phyloP scores from a whole-genome alignment of 1,139 yeast genomes.

The Candida dubliniensis region DNA sequence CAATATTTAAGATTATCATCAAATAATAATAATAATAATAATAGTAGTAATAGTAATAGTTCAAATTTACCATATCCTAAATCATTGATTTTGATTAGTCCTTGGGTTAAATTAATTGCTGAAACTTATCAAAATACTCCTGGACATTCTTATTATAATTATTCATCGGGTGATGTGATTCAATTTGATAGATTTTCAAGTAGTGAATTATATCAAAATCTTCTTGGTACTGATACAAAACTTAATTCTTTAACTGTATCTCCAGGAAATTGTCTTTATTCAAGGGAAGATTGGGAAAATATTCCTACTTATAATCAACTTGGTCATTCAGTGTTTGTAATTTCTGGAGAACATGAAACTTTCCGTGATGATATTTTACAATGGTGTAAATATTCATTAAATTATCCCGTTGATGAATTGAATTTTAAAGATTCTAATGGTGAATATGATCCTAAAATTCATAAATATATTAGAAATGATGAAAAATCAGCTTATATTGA shows the following conservation, averaged over 20 bases:
- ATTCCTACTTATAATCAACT: slow-evolving; percentile 33
- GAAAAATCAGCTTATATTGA: slow-evolving; percentile 17
- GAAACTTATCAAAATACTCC: slow-evolving; percentile 15
- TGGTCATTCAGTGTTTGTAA: slow-evolving; percentile 28
- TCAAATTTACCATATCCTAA: slow-evolving; percentile 27
- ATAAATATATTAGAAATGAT: slow-evolving; percentile 18
- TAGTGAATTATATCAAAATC: slow-evolving; percentile 5
- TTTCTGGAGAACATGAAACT: slow-evolving; percentile 38
- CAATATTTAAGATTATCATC: slow-evolving; percentile 25
- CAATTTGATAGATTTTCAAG: slow-evolving; percentile 11
- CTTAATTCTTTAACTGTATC: slow-evolving; percentile 12
- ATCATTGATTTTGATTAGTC: slow-evolving; percentile 35
- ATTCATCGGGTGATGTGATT: slow-evolving; percentile 33
- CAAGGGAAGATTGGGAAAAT: slow-evolving; percentile 36
- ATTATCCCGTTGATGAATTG: slow-evolving; percentile 22
- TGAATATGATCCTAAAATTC: slow-evolving; percentile 18
- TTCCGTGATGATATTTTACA: slow-evolving; percentile 23
- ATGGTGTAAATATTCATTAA: slow-evolving; percentile 37
- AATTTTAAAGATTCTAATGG: slow-evolving; percentile 29
- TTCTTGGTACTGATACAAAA: slow-evolving; percentile 15
- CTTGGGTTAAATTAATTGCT: slow-evolving; percentile 33
- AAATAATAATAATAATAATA: too few relatives aligned
- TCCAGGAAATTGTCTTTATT: slow-evolving; percentile 19
- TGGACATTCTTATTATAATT: slow-evolving; percentile 38
- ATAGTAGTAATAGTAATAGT: too few relatives aligned